Conservation (phyloP, 768 basidiomycete genomes). For the Lactarius quietus region DNA sequence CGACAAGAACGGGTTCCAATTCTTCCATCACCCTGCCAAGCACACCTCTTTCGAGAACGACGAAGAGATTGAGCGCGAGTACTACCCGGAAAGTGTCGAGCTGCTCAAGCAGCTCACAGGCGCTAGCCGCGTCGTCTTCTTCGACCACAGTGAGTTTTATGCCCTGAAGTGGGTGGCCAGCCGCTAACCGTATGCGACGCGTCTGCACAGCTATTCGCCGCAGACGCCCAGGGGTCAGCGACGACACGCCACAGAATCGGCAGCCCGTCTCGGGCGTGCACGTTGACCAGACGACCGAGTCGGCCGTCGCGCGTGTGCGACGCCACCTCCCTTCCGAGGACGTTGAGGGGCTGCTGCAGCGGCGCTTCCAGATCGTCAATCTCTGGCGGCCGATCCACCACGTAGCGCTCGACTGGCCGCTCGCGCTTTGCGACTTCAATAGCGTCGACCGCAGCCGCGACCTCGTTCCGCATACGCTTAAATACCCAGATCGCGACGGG, state of each 20-base stretch:
- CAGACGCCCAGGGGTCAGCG: slow-evolving; percentile 36
- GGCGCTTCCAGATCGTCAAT: slow-evolving; percentile 52
- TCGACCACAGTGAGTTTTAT: slow-evolving; percentile 55
- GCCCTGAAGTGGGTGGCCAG: background rate
- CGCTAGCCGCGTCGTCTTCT: slow-evolving; percentile 56
- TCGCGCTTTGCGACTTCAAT: slow-evolving; percentile 47
- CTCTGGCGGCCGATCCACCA: slow-evolving; percentile 51
- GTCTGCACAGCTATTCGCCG: slow-evolving; percentile 41
- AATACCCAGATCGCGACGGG: slow-evolving; percentile 42
- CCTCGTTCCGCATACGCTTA: slow-evolving; percentile 37
- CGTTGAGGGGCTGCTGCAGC: slow-evolving; percentile 37
- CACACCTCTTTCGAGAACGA: slow-evolving; percentile 49
- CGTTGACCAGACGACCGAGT: slow-evolving; percentile 44
- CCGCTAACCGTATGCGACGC: background rate
- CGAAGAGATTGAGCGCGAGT: slow-evolving; percentile 49
- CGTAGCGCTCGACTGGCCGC: slow-evolving; percentile 46
- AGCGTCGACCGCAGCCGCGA: slow-evolving; percentile 40
- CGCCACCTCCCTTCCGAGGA: slow-evolving; percentile 43
- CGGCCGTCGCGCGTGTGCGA: slow-evolving; percentile 41
- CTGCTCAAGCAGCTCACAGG: slow-evolving; percentile 58
- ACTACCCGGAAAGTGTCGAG: slow-evolving; percentile 59
- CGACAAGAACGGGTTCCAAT: slow-evolving; percentile 53
- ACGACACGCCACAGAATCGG: slow-evolving; percentile 39
- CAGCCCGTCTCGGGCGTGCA: slow-evolving; percentile 44
- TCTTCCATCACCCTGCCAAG: slow-evolving; percentile 37